Base-by-base conservation (phyloP, 2,329 filamentous ascomycete genomes). In the Stagonosporopsis tanaceti region DNA sequence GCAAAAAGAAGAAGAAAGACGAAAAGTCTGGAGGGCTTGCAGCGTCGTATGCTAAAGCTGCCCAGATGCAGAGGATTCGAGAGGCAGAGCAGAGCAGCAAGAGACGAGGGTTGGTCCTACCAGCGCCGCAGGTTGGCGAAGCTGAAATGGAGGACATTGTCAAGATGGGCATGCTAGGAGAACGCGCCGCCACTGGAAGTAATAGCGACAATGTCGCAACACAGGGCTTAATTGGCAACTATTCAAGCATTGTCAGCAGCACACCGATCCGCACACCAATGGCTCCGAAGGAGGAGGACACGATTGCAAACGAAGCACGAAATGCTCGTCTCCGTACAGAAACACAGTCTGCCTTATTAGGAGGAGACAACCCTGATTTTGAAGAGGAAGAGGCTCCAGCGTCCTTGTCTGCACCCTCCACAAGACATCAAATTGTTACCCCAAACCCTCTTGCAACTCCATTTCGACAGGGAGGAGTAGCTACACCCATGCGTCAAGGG, bases 41-140 rank as follows among this genome's bases (percentile, higher is more conserved):
- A 65, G 92, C 93, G 63, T 93, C 94, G 1, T 95, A 95, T 28
- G 86, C 94, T 48, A 96, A 96, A 78, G 95, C 95, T 24, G 95
- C 92, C 0, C 93, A 97, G 72, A 88, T 94, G 85, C 94, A 98
- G 74, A 95, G 91, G 75, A 91, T 99, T 54, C 87, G 95, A 27
- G 95, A 99, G 79, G 95, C 95, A 2, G 95, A 99, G 77, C 94
- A 97, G 77, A 96, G 92, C 79, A 97, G 92, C 81, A 98, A 97
- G 79, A 87, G 95, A 56, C 87, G 92, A 56, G 81, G 89, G 6
- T 82, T 99, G n/a, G 87, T 89, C 42, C 81, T 99, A 25, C 95
- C 95, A 8, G 82, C 91, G 24, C 95, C 95, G 8, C 95, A 99
- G 78, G 92, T 99, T 68, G 89, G 91, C 75, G 95, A 99, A 71